Evolutionary conservation across 2,329 filamentous ascomycete species (phyloP).

Genomic region (Diplocarpon rosae): DNA sequence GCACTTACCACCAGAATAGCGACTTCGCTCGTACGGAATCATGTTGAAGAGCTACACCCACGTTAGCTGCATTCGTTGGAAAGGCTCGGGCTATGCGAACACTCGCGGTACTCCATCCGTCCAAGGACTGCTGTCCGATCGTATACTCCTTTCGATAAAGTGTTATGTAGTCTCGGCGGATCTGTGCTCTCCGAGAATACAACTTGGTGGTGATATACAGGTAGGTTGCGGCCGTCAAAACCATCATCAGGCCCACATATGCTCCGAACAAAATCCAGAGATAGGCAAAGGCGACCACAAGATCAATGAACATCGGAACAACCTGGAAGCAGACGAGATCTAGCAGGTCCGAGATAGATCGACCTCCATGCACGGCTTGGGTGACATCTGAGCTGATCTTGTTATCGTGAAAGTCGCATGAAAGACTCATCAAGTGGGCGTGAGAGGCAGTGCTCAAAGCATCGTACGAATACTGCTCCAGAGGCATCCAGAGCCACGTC

Average conservation of each 20-base stretch:
- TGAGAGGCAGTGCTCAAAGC: conserved; percentile 51
- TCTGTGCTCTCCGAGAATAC: conserved; percentile 24
- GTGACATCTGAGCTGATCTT: conserved; percentile 55
- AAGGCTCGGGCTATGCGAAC: conserved; percentile 17
- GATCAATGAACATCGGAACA: conserved; percentile 49
- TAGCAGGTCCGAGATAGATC: conserved; percentile 46
- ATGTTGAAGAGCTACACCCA: conserved; percentile 39
- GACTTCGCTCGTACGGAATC: conserved; percentile 38
- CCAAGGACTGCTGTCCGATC: conserved; percentile 29
- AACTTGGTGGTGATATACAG: conserved; percentile 37
- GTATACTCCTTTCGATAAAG: conserved; percentile 28
- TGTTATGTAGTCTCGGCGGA: conserved; percentile 28
- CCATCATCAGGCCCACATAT: conserved; percentile 43
- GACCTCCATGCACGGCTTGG: conserved; percentile 52
- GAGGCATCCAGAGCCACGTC: conserved; percentile 39
- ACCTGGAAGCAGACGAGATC: conserved; percentile 49
- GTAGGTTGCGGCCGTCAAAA: conserved; percentile 37
- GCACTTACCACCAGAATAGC: conserved; percentile 32
- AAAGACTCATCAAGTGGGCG: conserved; percentile 56
- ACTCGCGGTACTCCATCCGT: conserved; percentile 31
- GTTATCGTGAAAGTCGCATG: conserved; percentile 58
- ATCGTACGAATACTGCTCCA: conserved; percentile 46
- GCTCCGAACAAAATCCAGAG: conserved; percentile 51
- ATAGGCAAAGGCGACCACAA: conserved; percentile 48
- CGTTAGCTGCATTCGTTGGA: conserved; percentile 1